A percentile compares a stretch with the other conserved stretches of the same genome.
Conservation (phyloP, 2,329 filamentous ascomycete species). For the Fusarium metavorans region DNA sequence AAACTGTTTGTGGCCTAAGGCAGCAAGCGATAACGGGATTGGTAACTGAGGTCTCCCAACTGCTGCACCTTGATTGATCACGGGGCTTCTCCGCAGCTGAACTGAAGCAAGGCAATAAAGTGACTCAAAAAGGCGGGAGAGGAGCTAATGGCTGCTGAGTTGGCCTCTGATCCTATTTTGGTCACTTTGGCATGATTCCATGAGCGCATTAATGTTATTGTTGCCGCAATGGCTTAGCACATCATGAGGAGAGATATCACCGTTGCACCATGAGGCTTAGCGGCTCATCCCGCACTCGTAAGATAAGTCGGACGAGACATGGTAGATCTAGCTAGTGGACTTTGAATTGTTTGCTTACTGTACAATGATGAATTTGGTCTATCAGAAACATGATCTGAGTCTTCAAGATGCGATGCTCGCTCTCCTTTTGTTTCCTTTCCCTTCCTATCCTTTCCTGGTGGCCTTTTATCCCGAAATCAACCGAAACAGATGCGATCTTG, state of each 20-base stretch:
- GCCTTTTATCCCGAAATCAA: constrained; percentile 18
- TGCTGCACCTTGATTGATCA: constrained; percentile 37
- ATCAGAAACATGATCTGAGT: constrained; percentile 18
- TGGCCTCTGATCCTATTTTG: constrained; percentile 6
- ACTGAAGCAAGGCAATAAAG: constrained; percentile 20
- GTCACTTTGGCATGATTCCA: constrained; percentile 3
- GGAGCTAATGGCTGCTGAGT: constrained; percentile 6
- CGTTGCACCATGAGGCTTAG: constrained; percentile 20
- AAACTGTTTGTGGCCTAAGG: constrained; percentile 52
- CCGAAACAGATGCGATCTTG: constrained; percentile 10
- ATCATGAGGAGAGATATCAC: constrained; percentile 13
- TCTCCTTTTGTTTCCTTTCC: constrained; percentile 7
- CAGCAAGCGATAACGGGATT: constrained; percentile 45
- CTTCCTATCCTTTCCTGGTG: neutral
- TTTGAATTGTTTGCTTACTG: constrained; percentile 19
- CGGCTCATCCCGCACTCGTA: constrained; percentile 20
- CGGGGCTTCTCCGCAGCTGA: constrained; percentile 36
- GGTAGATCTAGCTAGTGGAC: constrained; percentile 9
- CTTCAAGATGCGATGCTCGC: constrained; percentile 7
- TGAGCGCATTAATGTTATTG: neutral
- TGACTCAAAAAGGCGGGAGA: constrained; percentile 37
- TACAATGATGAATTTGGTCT: constrained; percentile 27
- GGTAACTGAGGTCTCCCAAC: neutral
- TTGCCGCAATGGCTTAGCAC: constrained; percentile 12
- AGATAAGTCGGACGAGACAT: constrained; percentile 27